A percentile compares a stretch with the other conserved stretches of the same genome.
These are phyloP conservation scores for Penicillium aurantiogriseum DNA, from an alignment of 2,329 filamentous ascomycete species.

Conservation along the genomic window DNA sequence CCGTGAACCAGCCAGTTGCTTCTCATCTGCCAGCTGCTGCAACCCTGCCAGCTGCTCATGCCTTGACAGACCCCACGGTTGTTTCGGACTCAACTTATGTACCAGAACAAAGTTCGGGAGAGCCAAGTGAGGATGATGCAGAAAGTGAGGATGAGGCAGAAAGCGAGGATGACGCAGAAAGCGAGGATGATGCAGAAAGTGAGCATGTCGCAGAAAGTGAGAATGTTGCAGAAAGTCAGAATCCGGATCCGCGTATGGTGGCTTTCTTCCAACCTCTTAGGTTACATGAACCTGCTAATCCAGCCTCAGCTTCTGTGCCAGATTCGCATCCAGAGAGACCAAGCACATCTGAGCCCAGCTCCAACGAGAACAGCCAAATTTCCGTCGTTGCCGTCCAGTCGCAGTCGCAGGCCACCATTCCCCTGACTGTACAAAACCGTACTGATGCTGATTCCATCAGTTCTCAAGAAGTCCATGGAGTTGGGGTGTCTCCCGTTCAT, in stretches of 20 bases:
- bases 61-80: background rate
- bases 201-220: background rate
- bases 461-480: background rate
- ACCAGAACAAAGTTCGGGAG: background rate
- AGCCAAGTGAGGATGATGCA: background rate
- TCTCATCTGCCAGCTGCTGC: background rate
- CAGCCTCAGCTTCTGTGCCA: background rate
- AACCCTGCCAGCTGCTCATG: no score
- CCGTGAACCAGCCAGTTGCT: background rate
- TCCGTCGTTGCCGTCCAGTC: background rate
- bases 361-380: background rate
- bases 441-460: background rate
- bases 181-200: no score
- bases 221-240: background rate
- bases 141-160: background rate
- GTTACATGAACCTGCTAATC: background rate
- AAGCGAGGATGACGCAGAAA: no score
- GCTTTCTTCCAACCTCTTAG: background rate
- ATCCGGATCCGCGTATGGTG: background rate
- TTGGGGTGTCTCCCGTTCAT: background rate
- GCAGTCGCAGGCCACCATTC: background rate
- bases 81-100: background rate
- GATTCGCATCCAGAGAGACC: background rate
- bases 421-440: background rate
- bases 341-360: background rate